Evolutionary conservation across 306 rosid genomes (phyloP).

Genomic region (Fagus sylvatica): DNA sequence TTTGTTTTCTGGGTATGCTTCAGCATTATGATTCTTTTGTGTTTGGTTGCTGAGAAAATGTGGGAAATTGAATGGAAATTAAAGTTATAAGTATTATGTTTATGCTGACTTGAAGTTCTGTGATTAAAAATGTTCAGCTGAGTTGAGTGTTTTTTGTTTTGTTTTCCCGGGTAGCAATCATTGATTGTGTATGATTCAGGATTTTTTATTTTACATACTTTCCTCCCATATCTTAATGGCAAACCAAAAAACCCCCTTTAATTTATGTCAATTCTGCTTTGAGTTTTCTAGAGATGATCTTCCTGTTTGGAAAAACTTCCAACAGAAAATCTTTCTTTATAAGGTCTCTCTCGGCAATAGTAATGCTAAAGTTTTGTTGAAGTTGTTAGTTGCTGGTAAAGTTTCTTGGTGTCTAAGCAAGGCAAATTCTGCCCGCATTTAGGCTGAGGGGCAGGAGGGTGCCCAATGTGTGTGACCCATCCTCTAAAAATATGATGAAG

Average conservation of each 20-base stretch:
- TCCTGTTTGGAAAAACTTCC: neutral
- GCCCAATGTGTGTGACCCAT: neutral
- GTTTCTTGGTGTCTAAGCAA: neutral
- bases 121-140: neutral
- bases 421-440: neutral
- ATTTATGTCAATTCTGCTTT: slow-evolving; percentile 21
- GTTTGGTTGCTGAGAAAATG: slow-evolving; percentile 31
- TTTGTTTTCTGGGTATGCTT: slow-evolving; percentile 11
- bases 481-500: neutral
- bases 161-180: neutral
- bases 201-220: neutral
- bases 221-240: slow-evolving; percentile 1
- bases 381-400: neutral
- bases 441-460: neutral
- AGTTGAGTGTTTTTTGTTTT: slow-evolving; percentile 18
- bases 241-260: slow-evolving; percentile 12
- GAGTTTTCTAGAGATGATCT: slow-evolving; percentile 1
- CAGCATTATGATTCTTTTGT: slow-evolving; percentile 25
- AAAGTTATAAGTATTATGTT: neutral
- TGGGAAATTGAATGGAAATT: slow-evolving; percentile 11
- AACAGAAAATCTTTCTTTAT: slow-evolving; percentile 4
- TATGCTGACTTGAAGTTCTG: neutral
- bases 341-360: slow-evolving; percentile 1
- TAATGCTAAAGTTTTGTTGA: slow-evolving; percentile 4
- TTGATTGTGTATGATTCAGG: neutral